Evolutionary conservation across 2,329 filamentous ascomycete species (phyloP).

Genomic region (Exophiala lecanii-corni): DNA sequence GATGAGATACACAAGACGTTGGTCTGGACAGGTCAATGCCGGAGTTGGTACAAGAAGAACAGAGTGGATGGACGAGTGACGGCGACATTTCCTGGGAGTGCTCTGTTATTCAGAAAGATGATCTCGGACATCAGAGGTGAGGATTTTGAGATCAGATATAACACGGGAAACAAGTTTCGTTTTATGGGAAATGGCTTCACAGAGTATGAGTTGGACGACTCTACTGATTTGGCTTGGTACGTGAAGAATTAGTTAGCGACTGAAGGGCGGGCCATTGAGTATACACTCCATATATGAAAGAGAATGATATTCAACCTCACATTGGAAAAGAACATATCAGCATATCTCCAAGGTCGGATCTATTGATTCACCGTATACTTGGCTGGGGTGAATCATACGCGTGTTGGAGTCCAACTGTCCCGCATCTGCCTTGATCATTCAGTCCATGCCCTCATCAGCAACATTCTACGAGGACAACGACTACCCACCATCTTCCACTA

Average conservation of each 20-base stretch:
- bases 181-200: slow-evolving; percentile 50
- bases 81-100: slow-evolving; percentile 43
- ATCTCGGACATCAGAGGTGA: slow-evolving; percentile 32
- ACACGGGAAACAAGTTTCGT: slow-evolving; percentile 42
- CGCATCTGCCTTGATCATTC: no score
- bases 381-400: no score
- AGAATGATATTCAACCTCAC: no score
- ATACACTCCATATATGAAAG: no score
- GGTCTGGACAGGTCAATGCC: slow-evolving; percentile 39
- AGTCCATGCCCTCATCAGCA: no score
- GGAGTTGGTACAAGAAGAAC: slow-evolving; percentile 48
- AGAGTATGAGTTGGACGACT: slow-evolving; percentile 27
- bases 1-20: slow-evolving; percentile 44
- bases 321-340: no score
- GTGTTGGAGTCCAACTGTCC: no score
- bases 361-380: no score
- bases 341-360: no score
- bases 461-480: no score
- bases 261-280: no score
- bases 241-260: slow-evolving; percentile 9
- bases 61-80: slow-evolving; percentile 41
- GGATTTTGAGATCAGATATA: slow-evolving; percentile 36
- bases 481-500: no score
- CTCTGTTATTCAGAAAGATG: slow-evolving; percentile 35
- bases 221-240: slow-evolving; percentile 30